Percentiles rank a stretch among this genome's conserved stretches.
Evolutionary conservation across 345 rosid genomes (phyloP).

Genomic region (Aethionema arabicum): DNA sequence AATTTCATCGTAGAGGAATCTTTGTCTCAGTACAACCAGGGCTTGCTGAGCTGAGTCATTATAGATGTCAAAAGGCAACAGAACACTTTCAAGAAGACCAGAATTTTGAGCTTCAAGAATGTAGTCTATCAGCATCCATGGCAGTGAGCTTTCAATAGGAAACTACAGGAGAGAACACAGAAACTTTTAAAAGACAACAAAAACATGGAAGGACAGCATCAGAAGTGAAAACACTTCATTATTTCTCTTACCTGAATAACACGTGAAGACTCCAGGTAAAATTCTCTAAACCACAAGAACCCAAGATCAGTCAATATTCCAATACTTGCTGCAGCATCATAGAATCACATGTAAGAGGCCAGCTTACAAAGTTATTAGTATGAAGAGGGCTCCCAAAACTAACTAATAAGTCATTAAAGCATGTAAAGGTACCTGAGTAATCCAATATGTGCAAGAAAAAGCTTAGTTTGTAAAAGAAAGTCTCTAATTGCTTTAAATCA

Average conservation of each 20-base stretch:
- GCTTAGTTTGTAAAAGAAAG: slow-evolving; percentile 96
- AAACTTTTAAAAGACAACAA: slow-evolving; percentile 15
- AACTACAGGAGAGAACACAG: slow-evolving; percentile 49
- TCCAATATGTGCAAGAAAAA: slow-evolving; percentile 96
- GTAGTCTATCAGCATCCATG: slow-evolving; percentile 97
- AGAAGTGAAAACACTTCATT: slow-evolving; percentile 16
- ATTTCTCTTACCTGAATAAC: slow-evolving; percentile 78
- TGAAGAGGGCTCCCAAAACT: slow-evolving; percentile 9
- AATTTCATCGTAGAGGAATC: slow-evolving; percentile 98
- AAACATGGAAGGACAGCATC: not conserved
- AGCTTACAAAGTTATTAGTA: slow-evolving; percentile 14
- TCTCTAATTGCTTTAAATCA: slow-evolving; percentile 92
- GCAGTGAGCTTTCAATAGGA: slow-evolving; percentile 98
- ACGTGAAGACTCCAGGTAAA: slow-evolving; percentile 98
- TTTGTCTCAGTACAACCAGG: slow-evolving; percentile 74
- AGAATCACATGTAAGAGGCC: slow-evolving; percentile 23
- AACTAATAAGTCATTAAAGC: slow-evolving; percentile 3
- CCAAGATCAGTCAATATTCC: slow-evolving; percentile 90
- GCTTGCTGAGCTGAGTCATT: slow-evolving; percentile 99
- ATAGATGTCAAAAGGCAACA: slow-evolving; percentile 92
- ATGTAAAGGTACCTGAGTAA: slow-evolving; percentile 63
- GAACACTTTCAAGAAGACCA: slow-evolving; percentile 88
- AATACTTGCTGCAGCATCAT: slow-evolving; percentile 69
- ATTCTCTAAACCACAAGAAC: slow-evolving; percentile 98
- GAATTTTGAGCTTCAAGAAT: slow-evolving; percentile 76